These are phyloP conservation scores for Prunus mongolica DNA, from an alignment of 306 rosid species.

Conservation along the genomic window DNA sequence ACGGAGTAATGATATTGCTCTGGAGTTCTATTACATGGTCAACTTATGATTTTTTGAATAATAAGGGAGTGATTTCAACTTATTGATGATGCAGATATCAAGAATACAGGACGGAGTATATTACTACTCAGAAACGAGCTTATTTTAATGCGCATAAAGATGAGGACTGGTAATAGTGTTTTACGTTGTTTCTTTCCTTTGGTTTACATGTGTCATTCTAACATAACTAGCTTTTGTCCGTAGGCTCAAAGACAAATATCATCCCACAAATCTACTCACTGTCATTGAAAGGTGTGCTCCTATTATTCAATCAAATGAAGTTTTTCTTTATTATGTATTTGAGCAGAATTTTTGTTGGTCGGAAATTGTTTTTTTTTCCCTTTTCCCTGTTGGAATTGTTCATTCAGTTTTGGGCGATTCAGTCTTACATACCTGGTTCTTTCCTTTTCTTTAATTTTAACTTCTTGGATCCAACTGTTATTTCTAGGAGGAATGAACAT, in stretches of 20 bases:
- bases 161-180: conserved; percentile 69
- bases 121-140: conserved; percentile 84
- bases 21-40: neutral
- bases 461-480: neutral
- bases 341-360: neutral
- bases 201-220: neutral
- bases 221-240: conserved; percentile 23
- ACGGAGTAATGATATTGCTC: conserved; percentile 8
- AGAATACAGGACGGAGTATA: conserved; percentile 92
- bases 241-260: conserved; percentile 97
- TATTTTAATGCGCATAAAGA: conserved; percentile 91
- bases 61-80: neutral
- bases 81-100: conserved; percentile 60
- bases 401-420: neutral
- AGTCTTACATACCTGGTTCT: neutral
- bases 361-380: too few relatives aligned
- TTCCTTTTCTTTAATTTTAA: neutral
- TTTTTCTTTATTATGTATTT: neutral
- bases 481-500: conserved; percentile 86
- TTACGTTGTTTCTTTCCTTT: neutral
- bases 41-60: conserved; percentile 1
- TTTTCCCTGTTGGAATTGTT: neutral
- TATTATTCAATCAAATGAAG: neutral
- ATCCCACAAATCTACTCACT: conserved; percentile 82
- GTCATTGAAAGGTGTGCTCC: conserved; percentile 78